phyloP scores from a whole-genome alignment of 2,329 filamentous ascomycete species.

The Monilinia vaccinii-corymbosi region DNA sequence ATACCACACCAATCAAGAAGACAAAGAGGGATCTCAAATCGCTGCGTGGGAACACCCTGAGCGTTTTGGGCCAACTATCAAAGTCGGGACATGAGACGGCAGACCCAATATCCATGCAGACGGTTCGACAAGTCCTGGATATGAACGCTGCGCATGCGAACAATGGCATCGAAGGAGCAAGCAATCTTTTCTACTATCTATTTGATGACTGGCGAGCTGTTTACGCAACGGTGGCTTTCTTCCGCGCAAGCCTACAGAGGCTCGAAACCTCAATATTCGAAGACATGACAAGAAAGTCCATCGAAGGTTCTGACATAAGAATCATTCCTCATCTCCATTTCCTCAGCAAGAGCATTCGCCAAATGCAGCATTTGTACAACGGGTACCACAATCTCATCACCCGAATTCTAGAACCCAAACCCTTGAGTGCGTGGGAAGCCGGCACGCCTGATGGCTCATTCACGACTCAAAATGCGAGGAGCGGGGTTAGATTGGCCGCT shows the following conservation, averaged over 20 bases:
- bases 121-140: conserved; percentile 23
- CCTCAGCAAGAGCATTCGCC: conserved; percentile 51
- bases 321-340: conserved; percentile 50
- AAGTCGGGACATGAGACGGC: conserved; percentile 35
- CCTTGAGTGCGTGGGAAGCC: conserved; percentile 32
- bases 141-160: conserved; percentile 25
- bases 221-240: conserved; percentile 42
- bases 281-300: conserved; percentile 29
- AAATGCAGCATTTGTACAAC: conserved; percentile 51
- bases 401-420: conserved; percentile 38
- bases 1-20: conserved; percentile 31
- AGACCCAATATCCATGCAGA: conserved; percentile 26
- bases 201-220: conserved; percentile 58
- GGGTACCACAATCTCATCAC: conserved; percentile 51
- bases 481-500: conserved; percentile 30
- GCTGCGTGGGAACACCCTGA: conserved; percentile 47
- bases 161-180: conserved; percentile 41
- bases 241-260: conserved; percentile 38
- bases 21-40: conserved; percentile 20
- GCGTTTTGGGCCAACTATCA: conserved; percentile 53
- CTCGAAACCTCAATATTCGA: conserved; percentile 30
- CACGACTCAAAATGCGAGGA: neutral
- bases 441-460: conserved; percentile 12
- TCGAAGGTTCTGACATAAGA: conserved; percentile 35
- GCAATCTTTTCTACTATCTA: conserved; percentile 55